Conservation (phyloP, 305 asterid genomes). For the Fraxinus latifolia region DNA sequence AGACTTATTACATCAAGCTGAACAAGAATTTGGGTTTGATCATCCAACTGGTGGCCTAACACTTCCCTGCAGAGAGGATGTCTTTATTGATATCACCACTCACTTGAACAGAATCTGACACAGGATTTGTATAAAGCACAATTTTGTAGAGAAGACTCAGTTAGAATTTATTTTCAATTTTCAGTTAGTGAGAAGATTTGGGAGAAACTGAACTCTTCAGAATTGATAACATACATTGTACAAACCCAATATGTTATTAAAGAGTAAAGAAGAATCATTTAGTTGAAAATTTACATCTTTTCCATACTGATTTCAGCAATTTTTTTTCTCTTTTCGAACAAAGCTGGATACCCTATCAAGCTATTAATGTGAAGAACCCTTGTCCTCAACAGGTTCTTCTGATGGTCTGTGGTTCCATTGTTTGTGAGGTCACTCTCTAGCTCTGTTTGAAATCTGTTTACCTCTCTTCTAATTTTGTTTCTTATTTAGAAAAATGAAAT, state of each 20-base stretch:
- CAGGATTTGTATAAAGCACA: background rate
- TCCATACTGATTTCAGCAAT: background rate
- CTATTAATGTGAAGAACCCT: background rate
- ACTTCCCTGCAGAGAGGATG: background rate
- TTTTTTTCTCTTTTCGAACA: background rate
- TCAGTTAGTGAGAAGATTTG: background rate
- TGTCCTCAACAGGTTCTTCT: background rate
- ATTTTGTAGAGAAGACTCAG: background rate
- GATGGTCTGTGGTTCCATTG: background rate
- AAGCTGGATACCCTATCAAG: background rate
- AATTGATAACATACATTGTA: background rate
- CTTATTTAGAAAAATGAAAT: background rate
- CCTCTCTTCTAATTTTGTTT: background rate
- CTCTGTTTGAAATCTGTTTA: background rate
- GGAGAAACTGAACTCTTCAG: background rate
- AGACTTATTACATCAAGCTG: constrained; percentile 24
- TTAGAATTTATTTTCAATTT: background rate
- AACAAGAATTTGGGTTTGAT: constrained; percentile 27
- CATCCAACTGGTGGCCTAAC: background rate
- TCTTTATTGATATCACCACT: background rate
- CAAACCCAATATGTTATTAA: background rate
- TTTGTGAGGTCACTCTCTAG: background rate
- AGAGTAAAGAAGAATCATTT: background rate
- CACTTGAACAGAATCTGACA: constrained; percentile 2
- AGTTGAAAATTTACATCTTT: background rate